These are phyloP conservation scores for Citrus hindsii DNA, from an alignment of 345 rosid genomes.

Conservation along the genomic window DNA sequence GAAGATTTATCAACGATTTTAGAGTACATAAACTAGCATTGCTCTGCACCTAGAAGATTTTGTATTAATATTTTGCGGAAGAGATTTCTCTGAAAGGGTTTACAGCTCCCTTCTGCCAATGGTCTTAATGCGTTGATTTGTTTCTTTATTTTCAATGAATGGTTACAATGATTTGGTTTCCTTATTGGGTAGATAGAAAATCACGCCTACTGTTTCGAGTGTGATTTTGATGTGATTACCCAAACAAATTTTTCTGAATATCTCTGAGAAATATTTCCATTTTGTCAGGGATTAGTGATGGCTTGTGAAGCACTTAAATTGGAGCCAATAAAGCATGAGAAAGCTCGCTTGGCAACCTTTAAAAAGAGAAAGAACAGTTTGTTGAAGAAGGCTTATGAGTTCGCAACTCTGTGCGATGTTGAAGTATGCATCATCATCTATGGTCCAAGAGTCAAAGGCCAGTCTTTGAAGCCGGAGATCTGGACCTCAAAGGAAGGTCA, in stretches of 20 bases:
- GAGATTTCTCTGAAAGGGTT: too few relatives aligned
- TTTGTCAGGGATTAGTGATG: background rate
- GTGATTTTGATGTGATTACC: too few relatives aligned
- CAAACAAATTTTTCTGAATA: background rate
- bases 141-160: too few relatives aligned
- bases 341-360: background rate
- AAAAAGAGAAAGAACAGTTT: slow-evolving; percentile 7
- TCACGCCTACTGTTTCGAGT: too few relatives aligned
- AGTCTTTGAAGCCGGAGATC: background rate
- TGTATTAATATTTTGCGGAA: too few relatives aligned
- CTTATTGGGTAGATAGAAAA: too few relatives aligned
- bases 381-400: slow-evolving; percentile 11
- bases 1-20: too few relatives aligned
- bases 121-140: too few relatives aligned
- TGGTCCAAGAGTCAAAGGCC: background rate
- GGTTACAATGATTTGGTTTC: too few relatives aligned
- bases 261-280: background rate
- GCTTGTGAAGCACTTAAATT: background rate
- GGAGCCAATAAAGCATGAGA: slow-evolving; percentile 4
- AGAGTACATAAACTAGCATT: too few relatives aligned
- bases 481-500: background rate
- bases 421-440: slow-evolving; percentile 9
- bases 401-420: slow-evolving; percentile 8
- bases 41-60: too few relatives aligned
- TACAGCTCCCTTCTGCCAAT: too few relatives aligned